These are phyloP conservation scores for Kwoniella mangroviensis DNA, from an alignment of 768 basidiomycete species.

Conservation along the genomic window DNA sequence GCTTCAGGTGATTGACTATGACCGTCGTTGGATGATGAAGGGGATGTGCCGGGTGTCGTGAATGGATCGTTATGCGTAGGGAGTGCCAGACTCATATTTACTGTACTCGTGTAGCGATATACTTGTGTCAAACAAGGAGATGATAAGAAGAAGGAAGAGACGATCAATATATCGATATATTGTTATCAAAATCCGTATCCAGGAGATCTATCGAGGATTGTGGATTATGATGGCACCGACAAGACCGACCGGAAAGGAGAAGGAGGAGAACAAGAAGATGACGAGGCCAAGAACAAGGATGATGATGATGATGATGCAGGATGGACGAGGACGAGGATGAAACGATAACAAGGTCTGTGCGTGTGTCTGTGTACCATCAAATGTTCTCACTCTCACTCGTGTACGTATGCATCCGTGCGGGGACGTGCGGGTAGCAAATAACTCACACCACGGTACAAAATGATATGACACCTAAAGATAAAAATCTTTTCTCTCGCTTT, in stretches of 20 bases:
- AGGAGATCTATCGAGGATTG: neutral
- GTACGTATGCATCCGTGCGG: too few species aligned
- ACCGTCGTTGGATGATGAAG: slow-evolving; percentile 11
- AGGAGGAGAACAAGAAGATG: neutral
- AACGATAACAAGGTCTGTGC: neutral
- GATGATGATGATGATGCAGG: neutral
- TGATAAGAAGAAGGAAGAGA: neutral
- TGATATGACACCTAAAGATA: neutral
- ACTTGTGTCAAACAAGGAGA: slow-evolving; percentile 9
- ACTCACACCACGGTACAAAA: neutral
- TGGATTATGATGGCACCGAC: neutral
- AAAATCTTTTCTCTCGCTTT: neutral
- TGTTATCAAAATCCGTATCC: neutral
- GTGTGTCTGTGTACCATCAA: too few species aligned
- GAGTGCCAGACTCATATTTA: slow-evolving; percentile 22
- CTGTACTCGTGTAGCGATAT: neutral
- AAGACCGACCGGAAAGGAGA: neutral
- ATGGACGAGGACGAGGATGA: neutral
- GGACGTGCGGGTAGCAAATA: neutral
- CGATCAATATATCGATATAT: too few species aligned
- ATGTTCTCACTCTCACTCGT: too few species aligned
- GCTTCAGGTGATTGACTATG: neutral
- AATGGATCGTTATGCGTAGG: slow-evolving; percentile 17
- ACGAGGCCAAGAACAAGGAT: neutral
- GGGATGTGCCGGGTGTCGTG: slow-evolving; percentile 11